Conservation (phyloP, 208 protist genomes). For the Leishmania amazonensis region DNA sequence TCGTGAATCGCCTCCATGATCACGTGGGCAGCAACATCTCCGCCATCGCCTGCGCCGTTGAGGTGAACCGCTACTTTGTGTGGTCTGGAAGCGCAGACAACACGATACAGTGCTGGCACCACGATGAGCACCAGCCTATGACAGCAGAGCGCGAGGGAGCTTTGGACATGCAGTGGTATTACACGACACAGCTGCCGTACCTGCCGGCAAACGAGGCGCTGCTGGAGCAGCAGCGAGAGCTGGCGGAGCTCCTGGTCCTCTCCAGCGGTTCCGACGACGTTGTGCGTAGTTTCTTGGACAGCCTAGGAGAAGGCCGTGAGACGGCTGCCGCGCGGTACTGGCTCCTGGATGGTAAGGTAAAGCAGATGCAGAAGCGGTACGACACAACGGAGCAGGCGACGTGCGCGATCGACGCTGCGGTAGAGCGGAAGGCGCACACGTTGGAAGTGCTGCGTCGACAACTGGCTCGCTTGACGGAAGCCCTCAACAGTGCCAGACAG, state of each 20-base stretch:
- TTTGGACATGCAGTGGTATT: slow-evolving; percentile 89
- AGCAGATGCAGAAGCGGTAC: slow-evolving; percentile 38
- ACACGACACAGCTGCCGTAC: slow-evolving; percentile 66
- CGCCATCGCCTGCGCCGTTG: slow-evolving; percentile 54
- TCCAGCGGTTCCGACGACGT: slow-evolving; percentile 60
- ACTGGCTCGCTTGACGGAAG: slow-evolving; percentile 50
- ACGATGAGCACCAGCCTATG: slow-evolving; percentile 82
- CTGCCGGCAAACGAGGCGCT: slow-evolving; percentile 55
- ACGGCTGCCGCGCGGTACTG: slow-evolving; percentile 45
- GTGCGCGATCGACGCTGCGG: slow-evolving; percentile 37
- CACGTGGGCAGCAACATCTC: slow-evolving; percentile 47
- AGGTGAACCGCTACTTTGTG: slow-evolving; percentile 75
- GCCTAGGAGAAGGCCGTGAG: slow-evolving; percentile 32
- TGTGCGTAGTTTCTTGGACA: slow-evolving; percentile 36
- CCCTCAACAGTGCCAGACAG: slow-evolving; percentile 23
- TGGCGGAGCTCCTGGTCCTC: slow-evolving; percentile 59
- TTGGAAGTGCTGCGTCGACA: slow-evolving; percentile 43
- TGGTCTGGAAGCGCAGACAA: slow-evolving; percentile 76
- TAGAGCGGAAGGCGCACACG: slow-evolving; percentile 37
- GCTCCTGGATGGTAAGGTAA: slow-evolving; percentile 39
- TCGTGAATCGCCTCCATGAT: slow-evolving; percentile 48
- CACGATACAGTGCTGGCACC: slow-evolving; percentile 83
- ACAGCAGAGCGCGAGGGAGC: slow-evolving; percentile 55
- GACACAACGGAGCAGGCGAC: slow-evolving; percentile 36
- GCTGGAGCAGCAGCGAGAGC: slow-evolving; percentile 71